Evolutionary conservation across 2,329 filamentous ascomycete genomes (phyloP).

Genomic region (Botrytis cinerea): DNA sequence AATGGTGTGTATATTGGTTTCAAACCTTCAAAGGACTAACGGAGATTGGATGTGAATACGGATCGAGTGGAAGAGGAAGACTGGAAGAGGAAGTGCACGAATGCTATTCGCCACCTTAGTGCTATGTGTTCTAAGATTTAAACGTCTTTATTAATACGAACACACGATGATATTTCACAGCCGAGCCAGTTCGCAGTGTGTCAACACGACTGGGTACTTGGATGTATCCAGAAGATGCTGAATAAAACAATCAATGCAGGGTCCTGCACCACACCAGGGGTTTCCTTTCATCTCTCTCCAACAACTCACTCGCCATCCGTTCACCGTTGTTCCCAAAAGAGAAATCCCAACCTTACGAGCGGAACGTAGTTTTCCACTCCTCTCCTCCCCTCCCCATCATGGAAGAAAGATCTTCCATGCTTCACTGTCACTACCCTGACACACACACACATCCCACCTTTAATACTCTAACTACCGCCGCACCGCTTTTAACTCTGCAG

Average conservation of each 20-base stretch:
- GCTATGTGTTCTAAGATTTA: not conserved
- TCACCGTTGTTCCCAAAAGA: not conserved
- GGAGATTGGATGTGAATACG: not conserved
- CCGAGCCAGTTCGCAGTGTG: not conserved
- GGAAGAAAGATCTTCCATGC: not conserved
- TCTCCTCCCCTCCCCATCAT: not conserved
- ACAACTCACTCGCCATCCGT: not conserved
- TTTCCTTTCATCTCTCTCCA: not conserved
- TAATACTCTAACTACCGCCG: not conserved
- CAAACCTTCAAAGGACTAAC: not conserved
- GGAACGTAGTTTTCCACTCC: not conserved
- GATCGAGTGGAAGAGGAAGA: not conserved
- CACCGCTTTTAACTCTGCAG: not conserved
- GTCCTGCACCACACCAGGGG: slow-evolving; percentile 12
- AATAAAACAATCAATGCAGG: slow-evolving; percentile 5
- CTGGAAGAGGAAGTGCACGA: not conserved
- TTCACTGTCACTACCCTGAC: not conserved
- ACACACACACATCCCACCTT: slow-evolving; percentile 3
- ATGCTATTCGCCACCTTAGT: not conserved
- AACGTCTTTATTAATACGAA: not conserved
- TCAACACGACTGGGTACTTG: not conserved
- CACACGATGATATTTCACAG: not conserved
- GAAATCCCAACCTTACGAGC: not conserved
- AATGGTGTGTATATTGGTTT: not conserved
- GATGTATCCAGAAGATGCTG: not conserved